Percentiles rank a stretch among this genome's conserved stretches.
Evolutionary conservation across 768 basidiomycete genomes (phyloP).

Genomic region (Lactarius trivialis): DNA sequence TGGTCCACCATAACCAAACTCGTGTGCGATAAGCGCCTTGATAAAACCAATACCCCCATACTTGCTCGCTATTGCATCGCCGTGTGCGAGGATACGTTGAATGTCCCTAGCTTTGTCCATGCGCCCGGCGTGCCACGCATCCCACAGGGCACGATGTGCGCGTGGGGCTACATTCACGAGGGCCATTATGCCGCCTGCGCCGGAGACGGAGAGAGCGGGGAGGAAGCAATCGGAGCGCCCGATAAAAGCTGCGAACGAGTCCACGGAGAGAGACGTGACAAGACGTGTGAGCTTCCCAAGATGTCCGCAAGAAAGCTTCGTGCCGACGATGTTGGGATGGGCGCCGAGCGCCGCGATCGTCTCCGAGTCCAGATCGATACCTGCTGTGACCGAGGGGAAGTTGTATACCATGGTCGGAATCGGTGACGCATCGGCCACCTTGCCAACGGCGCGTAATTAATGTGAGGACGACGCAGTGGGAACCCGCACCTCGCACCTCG

Average conservation of each 20-base stretch:
- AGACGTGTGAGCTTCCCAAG: slow-evolving; percentile 80
- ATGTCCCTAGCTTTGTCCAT: slow-evolving; percentile 52
- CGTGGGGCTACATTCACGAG: slow-evolving; percentile 45
- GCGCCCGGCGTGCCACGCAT: slow-evolving; percentile 33
- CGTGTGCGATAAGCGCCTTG: slow-evolving; percentile 53
- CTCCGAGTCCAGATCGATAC: slow-evolving; percentile 81
- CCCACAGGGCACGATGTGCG: slow-evolving; percentile 13
- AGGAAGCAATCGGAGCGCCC: slow-evolving; percentile 68
- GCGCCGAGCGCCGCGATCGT: slow-evolving; percentile 57
- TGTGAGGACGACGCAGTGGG: not conserved
- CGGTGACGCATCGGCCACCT: slow-evolving; percentile 65
- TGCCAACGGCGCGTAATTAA: slow-evolving; percentile 14
- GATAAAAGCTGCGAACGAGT: slow-evolving; percentile 63
- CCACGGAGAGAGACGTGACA: slow-evolving; percentile 46
- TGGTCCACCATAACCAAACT: slow-evolving; percentile 57
- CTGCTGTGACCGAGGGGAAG: slow-evolving; percentile 75
- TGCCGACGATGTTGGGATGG: slow-evolving; percentile 83
- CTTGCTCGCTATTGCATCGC: slow-evolving; percentile 57
- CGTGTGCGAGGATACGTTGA: slow-evolving; percentile 56
- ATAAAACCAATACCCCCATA: slow-evolving; percentile 63
- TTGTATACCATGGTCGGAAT: slow-evolving; percentile 80
- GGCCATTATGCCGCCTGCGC: slow-evolving; percentile 61
- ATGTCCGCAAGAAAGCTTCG: slow-evolving; percentile 78
- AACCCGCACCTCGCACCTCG: slow-evolving; percentile 36
- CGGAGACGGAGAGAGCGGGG: slow-evolving; percentile 53